phyloP scores from a whole-genome alignment of 306 rosid genomes.

The Castanea crenata region DNA sequence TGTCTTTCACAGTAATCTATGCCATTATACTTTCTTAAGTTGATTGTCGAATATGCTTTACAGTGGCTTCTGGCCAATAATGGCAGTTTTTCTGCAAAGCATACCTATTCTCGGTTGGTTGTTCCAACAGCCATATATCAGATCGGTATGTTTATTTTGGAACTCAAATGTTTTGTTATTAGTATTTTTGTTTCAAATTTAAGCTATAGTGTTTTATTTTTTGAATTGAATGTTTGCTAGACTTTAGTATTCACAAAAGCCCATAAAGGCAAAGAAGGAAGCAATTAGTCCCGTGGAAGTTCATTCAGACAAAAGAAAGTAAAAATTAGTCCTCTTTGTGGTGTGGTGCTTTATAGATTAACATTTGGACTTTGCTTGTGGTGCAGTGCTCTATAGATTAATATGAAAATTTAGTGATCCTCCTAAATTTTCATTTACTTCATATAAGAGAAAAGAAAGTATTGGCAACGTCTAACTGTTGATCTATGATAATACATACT shows the following conservation, averaged over 20 bases:
- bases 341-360: not conserved
- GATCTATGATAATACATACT: too few species aligned
- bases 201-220: not conserved
- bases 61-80: slow-evolving; percentile 99
- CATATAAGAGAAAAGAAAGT: too few species aligned
- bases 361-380: not conserved
- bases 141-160: slow-evolving; percentile 60
- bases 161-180: slow-evolving; percentile 1
- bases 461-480: too few species aligned
- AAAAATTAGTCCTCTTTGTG: not conserved
- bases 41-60: slow-evolving; percentile 39
- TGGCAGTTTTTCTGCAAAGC: slow-evolving; percentile 87
- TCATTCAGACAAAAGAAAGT: not conserved
- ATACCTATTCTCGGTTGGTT: slow-evolving; percentile 93
- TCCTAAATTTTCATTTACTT: not conserved
- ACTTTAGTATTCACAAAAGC: not conserved
- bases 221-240: not conserved
- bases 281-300: too few species aligned
- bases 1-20: slow-evolving; percentile 1
- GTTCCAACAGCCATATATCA: slow-evolving; percentile 76
- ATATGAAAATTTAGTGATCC: not conserved
- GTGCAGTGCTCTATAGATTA: not conserved
- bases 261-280: too few species aligned
- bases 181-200: not conserved
- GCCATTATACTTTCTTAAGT: slow-evolving; percentile 10